Evolutionary conservation across 768 basidiomycete species (phyloP).

Genomic region (Leccinum olivaceopallidum): DNA sequence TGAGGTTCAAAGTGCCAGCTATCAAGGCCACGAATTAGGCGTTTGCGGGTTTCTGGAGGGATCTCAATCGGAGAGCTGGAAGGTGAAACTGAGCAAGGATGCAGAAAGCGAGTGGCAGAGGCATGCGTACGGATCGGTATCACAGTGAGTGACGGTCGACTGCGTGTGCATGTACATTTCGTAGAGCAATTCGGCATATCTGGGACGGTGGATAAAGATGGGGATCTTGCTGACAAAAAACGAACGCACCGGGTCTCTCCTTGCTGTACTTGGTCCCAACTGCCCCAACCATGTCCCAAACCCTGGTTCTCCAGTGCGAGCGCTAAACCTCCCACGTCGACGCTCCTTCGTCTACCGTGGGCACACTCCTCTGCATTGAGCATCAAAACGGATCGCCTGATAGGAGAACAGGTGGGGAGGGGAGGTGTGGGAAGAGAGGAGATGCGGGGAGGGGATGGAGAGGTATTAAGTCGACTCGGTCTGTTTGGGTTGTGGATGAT

Average conservation of each 20-base stretch:
- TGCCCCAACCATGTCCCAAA: constrained; percentile 72
- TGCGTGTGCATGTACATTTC: constrained; percentile 85
- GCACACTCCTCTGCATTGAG: constrained; percentile 30
- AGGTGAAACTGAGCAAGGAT: constrained; percentile 14
- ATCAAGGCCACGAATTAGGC: constrained; percentile 68
- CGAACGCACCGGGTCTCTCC: constrained; percentile 50
- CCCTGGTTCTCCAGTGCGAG: constrained; percentile 68
- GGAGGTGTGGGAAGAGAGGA: neutral
- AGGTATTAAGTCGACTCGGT: constrained; percentile 9
- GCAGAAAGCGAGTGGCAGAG: neutral
- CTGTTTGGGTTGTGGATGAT: constrained; percentile 27
- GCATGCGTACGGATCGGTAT: constrained; percentile 27
- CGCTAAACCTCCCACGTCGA: constrained; percentile 87
- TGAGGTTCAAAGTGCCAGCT: constrained; percentile 93
- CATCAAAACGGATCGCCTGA: constrained; percentile 14
- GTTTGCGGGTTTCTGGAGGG: constrained; percentile 49
- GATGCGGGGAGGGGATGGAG: constrained; percentile 6
- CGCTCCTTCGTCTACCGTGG: constrained; percentile 62
- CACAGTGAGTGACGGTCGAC: constrained; percentile 61
- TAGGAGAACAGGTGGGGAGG: neutral
- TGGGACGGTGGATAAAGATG: constrained; percentile 29
- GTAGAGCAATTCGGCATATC: constrained; percentile 79
- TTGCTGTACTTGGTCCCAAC: constrained; percentile 50
- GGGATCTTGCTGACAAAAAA: constrained; percentile 2
- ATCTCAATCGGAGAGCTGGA: constrained; percentile 50